Base-by-base conservation (phyloP, 306 rosid species). In the Sesbania bispinosa region DNA sequence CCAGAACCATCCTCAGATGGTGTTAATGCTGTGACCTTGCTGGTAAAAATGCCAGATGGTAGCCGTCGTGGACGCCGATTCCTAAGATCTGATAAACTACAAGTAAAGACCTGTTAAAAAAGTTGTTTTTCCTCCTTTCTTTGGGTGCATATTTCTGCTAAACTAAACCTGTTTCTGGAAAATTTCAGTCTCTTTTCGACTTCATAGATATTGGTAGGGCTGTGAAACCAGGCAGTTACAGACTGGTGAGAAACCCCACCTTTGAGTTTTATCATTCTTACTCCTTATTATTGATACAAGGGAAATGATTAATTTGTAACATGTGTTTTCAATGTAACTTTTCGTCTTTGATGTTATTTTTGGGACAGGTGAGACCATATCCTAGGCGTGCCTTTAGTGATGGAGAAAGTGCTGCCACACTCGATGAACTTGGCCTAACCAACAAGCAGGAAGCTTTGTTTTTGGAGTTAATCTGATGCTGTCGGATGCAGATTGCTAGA, bases 41-140 rank as follows among this genome's bases (percentile, higher is more conserved):
- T 86, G 66, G 96, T 94, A 79, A 86, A 85, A 73, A 91, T 94
- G 99, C 96, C 99, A 38, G 91, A 94, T 85, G 99, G 99, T 51
- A 94, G 85, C 62, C 96, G 91, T 61, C 97, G 79, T 0, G 99
- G 97, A 20, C 99, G 99, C 41, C 89, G 92, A 50, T 94, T 94
- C 81, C 89, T 88, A 74, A 91, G 81, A 81, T 83, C 97, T 18
- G 84, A 94, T 80, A 89, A 83, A 54, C 89, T 94, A 55, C 96
- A 89, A 96, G 99, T 92, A 30, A 71, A 11, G 71, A 10, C 64
- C 16, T 73, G 19, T 18, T n/a, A 38, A 27, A 46, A 30, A 45
- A 19, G 20, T 14, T 66, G 26, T 73, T 23, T 23, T 18, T 2
- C 1, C 67, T 55, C 50, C 41, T 0, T 33, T 33, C 8, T 63